These are phyloP conservation scores for Andrographis paniculata DNA, from an alignment of 305 asterid genomes.

Conservation along the genomic window DNA sequence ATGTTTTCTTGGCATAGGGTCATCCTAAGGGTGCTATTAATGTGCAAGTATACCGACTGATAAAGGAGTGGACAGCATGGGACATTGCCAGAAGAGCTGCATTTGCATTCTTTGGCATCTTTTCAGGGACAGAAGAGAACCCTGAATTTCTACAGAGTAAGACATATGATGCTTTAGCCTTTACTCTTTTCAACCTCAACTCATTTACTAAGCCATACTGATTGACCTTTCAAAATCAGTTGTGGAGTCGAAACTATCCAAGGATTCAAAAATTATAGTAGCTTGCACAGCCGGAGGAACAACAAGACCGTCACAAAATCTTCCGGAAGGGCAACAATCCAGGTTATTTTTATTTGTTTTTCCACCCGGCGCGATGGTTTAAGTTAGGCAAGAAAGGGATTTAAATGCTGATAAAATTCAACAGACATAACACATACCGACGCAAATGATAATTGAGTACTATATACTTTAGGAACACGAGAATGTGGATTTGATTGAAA, in stretches of 20 bases:
- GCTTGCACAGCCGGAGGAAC: slow-evolving; percentile 97
- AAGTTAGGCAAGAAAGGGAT: no score
- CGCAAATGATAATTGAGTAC: no score
- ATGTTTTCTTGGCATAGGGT: slow-evolving; percentile 35
- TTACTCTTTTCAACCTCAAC: no score
- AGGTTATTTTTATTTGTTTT: slow-evolving; percentile 44
- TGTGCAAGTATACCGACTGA: slow-evolving; percentile 87
- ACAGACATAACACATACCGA: no score
- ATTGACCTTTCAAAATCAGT: slow-evolving; percentile 29
- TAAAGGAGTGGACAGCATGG: slow-evolving; percentile 99
- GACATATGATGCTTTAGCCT: slow-evolving; percentile 1
- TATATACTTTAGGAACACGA: no score
- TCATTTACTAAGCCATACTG: no score
- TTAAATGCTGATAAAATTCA: no score
- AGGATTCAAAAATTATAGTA: slow-evolving; percentile 75
- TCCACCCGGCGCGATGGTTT: no score
- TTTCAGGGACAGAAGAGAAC: slow-evolving; percentile 91
- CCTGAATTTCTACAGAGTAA: slow-evolving; percentile 71
- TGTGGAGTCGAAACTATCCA: slow-evolving; percentile 66
- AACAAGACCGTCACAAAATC: slow-evolving; percentile 72
- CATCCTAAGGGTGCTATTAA: slow-evolving; percentile 92
- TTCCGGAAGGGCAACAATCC: slow-evolving; percentile 90
- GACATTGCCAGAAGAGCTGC: slow-evolving; percentile 93
- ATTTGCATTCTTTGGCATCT: slow-evolving; percentile 89
- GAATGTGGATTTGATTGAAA: no score